Evolutionary conservation across 2,329 filamentous ascomycete genomes (phyloP).

Genomic region (Curvularia hawaiiensis): DNA sequence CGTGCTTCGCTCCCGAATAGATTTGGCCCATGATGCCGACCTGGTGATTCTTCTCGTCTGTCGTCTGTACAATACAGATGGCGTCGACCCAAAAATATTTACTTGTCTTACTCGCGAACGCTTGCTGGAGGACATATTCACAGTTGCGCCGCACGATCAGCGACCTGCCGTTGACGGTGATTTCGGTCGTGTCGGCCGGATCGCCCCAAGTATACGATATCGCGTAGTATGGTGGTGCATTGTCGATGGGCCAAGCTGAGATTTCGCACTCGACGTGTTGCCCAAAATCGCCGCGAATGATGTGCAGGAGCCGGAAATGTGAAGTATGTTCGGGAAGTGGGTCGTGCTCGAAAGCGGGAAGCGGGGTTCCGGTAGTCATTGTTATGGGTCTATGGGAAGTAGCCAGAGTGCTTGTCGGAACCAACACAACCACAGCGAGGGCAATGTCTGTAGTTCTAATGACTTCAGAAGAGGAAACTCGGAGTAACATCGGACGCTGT

Average conservation of each 20-base stretch:
- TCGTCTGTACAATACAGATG: constrained; percentile 2
- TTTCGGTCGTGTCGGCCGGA: neutral
- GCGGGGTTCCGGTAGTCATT: constrained; percentile 1
- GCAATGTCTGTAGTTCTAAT: neutral
- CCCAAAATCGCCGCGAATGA: neutral
- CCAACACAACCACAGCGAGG: neutral
- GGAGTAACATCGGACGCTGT: neutral
- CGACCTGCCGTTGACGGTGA: constrained; percentile 2
- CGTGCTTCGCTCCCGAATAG: neutral
- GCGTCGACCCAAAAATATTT: constrained; percentile 3
- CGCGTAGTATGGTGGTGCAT: constrained; percentile 3
- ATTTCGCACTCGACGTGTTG: constrained; percentile 7
- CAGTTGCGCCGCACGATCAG: neutral
- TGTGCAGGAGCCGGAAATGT: constrained; percentile 5
- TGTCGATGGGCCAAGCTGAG: neutral
- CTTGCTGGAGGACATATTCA: constrained; percentile 7
- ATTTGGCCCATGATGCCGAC: constrained; percentile 2
- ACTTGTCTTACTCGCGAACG: neutral
- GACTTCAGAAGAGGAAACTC: neutral
- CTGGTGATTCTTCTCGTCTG: constrained; percentile 2
- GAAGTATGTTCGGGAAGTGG: constrained; percentile 1
- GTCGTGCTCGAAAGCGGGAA: constrained; percentile 5
- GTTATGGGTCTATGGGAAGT: neutral
- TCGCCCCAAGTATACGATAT: constrained; percentile 5
- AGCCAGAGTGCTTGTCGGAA: neutral